Evolutionary conservation across 768 basidiomycete genomes (phyloP).

Genomic region (Xanthoconium stramineum): DNA sequence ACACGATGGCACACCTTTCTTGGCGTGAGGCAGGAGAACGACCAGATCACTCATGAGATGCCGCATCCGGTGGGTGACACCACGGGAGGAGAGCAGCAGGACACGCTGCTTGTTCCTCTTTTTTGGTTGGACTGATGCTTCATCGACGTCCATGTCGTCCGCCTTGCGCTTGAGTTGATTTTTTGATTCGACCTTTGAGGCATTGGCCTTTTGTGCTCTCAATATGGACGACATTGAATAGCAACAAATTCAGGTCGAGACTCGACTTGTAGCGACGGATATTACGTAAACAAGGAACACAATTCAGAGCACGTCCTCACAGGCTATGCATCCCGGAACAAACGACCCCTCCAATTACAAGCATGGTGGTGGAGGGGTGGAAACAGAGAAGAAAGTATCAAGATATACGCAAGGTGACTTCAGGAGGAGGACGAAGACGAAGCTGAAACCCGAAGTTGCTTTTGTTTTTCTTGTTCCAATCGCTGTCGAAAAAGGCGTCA

Average conservation of each 20-base stretch:
- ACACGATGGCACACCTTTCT: slow-evolving; percentile 72
- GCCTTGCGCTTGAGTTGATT: slow-evolving; percentile 60
- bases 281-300: slow-evolving; percentile 24
- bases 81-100: slow-evolving; percentile 86
- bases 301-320: background rate
- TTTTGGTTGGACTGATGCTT: slow-evolving; percentile 38
- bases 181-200: slow-evolving; percentile 42
- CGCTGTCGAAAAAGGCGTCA: slow-evolving; percentile 45
- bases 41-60: slow-evolving; percentile 96
- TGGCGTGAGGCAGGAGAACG: slow-evolving; percentile 85
- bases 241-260: background rate
- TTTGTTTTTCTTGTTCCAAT: slow-evolving; percentile 87
- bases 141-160: slow-evolving; percentile 59
- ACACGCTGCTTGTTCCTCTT: slow-evolving; percentile 95
- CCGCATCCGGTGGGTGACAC: slow-evolving; percentile 93
- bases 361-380: background rate
- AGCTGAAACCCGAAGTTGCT: slow-evolving; percentile 52
- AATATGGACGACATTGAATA: slow-evolving; percentile 59
- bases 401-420: slow-evolving; percentile 5
- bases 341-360: slow-evolving; percentile 3
- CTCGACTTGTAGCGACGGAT: background rate
- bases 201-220: slow-evolving; percentile 59
- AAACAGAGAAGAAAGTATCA: background rate
- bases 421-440: slow-evolving; percentile 31
- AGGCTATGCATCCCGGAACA: slow-evolving; percentile 2